Base-by-base conservation (phyloP, 805 yeast genomes). In the Kregervanrija delftensis region DNA sequence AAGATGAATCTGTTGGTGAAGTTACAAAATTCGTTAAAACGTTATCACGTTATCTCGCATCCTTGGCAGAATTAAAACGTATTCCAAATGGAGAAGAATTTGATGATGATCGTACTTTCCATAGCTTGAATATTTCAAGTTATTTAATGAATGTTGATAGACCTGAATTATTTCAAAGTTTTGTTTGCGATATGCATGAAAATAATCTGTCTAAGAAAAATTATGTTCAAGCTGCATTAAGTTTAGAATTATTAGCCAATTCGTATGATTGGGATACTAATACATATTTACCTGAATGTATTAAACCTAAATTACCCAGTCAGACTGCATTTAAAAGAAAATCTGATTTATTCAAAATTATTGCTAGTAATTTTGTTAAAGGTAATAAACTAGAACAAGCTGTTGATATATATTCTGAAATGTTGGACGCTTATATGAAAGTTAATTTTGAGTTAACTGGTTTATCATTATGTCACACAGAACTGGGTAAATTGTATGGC, bases 41-140 rank as follows among this genome's bases (percentile, higher is more conserved):
- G 37, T 54, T 86, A 34, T 63, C 77, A 22, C 81, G 78, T 17
- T 85, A 86, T 62, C 64, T 86, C 46, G 77, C 72, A 43, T 77
- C 79, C 12, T 71, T 85, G 56, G 72, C 77, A 49, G 87, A 85
- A 55, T 74, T 84, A 54, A 76, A 76, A 53, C 74, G 76, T 46
- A 87, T 88, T 46, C 96, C 96, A 11, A 74, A 72, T 39, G 89
- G 89, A 14, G 81, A 81, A 36, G 95, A 87, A 56, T 89, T 84
- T 62, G 91, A 85, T 55, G 91, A 86, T 60, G 96, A 88, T 62
- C 72, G 96, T 56, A 81, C 89, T 5, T 83, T 85, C 74, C 85
- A 83, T 59, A 78, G 79, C 48, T 71, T 88, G 58, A 83, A 82
- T 55, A 81, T 87, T 55, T 77, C 86, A 49, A 81, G 88, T 36